A percentile compares a stretch with the other conserved stretches of the same genome.
phyloP scores from a whole-genome alignment of 2,329 filamentous ascomycete genomes.

The Pseudopithomyces maydicus region DNA sequence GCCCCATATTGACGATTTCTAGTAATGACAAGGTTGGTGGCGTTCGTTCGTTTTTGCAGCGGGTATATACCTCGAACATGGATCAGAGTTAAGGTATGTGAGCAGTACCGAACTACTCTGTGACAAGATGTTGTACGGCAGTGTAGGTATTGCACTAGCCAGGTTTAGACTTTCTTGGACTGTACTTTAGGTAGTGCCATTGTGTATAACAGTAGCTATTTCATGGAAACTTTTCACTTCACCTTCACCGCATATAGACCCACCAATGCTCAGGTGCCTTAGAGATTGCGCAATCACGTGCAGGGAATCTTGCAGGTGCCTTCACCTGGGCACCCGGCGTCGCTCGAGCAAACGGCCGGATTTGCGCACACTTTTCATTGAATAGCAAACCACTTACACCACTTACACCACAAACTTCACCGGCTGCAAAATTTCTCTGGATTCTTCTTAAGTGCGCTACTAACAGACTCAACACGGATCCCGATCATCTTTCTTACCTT shows the following conservation, averaged over 20 bases:
- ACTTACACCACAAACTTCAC: not conserved
- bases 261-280: too few relatives aligned
- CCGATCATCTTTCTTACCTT: not conserved
- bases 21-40: too few relatives aligned
- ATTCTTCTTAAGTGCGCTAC: not conserved
- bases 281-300: not conserved
- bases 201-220: not conserved
- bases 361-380: not conserved
- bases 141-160: not conserved
- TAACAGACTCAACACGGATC: too few relatives aligned
- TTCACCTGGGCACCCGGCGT: too few relatives aligned
- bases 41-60: not conserved
- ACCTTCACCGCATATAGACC: not conserved
- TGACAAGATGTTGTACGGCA: not conserved
- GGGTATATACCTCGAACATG: not conserved
- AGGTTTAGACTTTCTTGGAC: not conserved
- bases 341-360: not conserved
- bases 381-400: not conserved
- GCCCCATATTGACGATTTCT: conserved; percentile 1
- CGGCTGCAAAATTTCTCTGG: not conserved
- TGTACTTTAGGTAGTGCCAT: not conserved
- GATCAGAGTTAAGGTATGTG: not conserved
- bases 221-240: not conserved
- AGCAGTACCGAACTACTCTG: not conserved
- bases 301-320: too few relatives aligned